Base-by-base conservation (phyloP, 495 filamentous ascomycete species). In the Penicillium soppii region DNA sequence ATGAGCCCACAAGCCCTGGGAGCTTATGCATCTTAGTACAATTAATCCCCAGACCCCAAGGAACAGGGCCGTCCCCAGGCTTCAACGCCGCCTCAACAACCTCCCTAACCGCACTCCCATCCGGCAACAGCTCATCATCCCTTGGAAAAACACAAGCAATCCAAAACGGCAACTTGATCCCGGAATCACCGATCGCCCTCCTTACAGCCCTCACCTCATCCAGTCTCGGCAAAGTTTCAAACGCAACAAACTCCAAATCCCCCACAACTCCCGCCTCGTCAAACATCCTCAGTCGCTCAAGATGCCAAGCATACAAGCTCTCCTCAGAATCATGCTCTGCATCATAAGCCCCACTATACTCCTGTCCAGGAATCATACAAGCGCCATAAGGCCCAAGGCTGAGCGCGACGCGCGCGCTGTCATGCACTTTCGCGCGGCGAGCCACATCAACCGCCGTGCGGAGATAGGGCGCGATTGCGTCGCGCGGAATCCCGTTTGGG, bases 21-120 rank as follows among this genome's bases (percentile, higher is more conserved):
- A 87, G 69, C 44, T 82, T 82, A 19, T 66, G 61, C 46, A 85
- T 64, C 53, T 78, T 80, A 3, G 84, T 87, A 61, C 85, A 88
- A 60, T 88, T 88, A 48, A 87, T 75, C 1, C 84, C 84, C 38
- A 88, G 74, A 0, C 80, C 83, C 79, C 79, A 83, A 0, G 84
- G 83, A 4, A 62, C 45, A 6, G 57, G 61, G 21, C 60, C 67
- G 8, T 26, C 47, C 2, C 46, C 10, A 2, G 45, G 40, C 13
- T 39, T 52, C 53, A 70, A 15, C 6, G 69, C 69, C 33, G 70
- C 66, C 16, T 56, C 29, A 19, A 67, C 67, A 60, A 61, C 58
- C 51, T 61, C 19, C 40, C 48, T 60, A 27, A 66, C 59, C 22
- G 26, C 56, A 40, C 53, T 66, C 48, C 62, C 69, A 58, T 69